A percentile compares a stretch with the other conserved stretches of the same genome.
phyloP scores from a whole-genome alignment of 148 eudicot genomes.

The Mesembryanthemum crystallinum region DNA sequence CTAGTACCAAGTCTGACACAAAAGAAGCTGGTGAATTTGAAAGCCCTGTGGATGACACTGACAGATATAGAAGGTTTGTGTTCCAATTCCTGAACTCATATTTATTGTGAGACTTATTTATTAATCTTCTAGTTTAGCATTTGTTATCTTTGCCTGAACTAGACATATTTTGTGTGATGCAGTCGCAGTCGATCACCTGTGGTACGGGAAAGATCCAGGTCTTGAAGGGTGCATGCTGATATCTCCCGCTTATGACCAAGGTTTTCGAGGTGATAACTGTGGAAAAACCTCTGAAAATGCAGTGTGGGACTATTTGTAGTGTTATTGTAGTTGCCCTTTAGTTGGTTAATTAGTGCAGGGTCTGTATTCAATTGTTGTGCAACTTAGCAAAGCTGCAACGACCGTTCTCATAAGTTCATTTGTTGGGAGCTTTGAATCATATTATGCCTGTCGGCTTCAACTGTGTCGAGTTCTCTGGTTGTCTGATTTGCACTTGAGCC shows the following conservation, averaged over 20 bases:
- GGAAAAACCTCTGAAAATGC: constrained; percentile 3
- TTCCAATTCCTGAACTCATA: not conserved
- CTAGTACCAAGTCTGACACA: constrained; percentile 29
- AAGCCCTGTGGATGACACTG: constrained; percentile 41
- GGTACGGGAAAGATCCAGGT: constrained; percentile 40
- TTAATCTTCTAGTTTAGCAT: not conserved
- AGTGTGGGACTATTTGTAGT: not conserved
- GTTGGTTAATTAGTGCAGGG: constrained; percentile 8
- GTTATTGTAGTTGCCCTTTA: not conserved
- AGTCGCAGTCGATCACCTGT: constrained; percentile 43
- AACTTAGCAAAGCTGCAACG: not conserved
- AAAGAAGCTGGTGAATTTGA: constrained; percentile 43
- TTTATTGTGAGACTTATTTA: not conserved
- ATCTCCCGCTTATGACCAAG: not conserved
- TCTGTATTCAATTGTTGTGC: constrained; percentile 21
- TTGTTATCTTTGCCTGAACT: not conserved
- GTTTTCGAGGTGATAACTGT: not conserved
- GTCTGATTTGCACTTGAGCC: no score
- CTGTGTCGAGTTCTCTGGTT: not conserved
- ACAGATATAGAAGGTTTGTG: constrained; percentile 46
- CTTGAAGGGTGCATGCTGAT: constrained; percentile 20
- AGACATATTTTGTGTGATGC: constrained; percentile 13
- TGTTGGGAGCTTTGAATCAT: constrained; percentile 11
- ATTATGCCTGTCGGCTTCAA: not conserved
- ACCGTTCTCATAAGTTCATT: not conserved